These are phyloP conservation scores for Cinchona pubescens DNA, from an alignment of 257 asterid species.

Conservation along the genomic window DNA sequence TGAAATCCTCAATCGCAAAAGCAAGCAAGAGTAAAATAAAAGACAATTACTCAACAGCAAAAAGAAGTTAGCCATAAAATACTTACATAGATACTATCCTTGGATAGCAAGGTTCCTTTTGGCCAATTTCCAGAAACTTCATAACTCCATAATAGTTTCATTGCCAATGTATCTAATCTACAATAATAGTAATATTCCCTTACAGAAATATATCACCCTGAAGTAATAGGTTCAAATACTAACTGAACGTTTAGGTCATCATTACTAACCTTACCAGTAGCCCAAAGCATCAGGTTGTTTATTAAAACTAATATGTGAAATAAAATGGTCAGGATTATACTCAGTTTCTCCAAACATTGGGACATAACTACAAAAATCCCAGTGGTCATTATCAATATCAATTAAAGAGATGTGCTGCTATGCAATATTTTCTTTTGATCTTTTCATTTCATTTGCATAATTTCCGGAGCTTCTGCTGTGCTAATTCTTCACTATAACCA, in stretches of 20 bases:
- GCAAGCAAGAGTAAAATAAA: too few relatives aligned
- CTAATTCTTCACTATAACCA: too few relatives aligned
- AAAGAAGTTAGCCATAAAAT: slow-evolving; percentile 27
- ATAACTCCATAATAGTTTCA: slow-evolving; percentile 91
- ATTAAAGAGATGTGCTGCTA: not conserved
- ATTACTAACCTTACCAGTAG: slow-evolving; percentile 80
- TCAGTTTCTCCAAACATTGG: slow-evolving; percentile 95
- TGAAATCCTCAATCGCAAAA: too few relatives aligned
- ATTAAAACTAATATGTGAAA: slow-evolving; percentile 60
- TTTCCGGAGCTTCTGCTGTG: too few relatives aligned
- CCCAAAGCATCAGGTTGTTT: slow-evolving; percentile 74
- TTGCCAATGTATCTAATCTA: slow-evolving; percentile 92
- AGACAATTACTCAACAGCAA: slow-evolving; percentile 26
- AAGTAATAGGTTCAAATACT: not conserved
- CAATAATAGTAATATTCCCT: slow-evolving; percentile 13
- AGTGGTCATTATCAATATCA: not conserved
- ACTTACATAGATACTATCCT: slow-evolving; percentile 87
- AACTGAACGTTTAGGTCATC: slow-evolving; percentile 14
- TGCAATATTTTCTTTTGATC: too few relatives aligned
- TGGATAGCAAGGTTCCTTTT: slow-evolving; percentile 38
- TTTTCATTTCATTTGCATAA: too few relatives aligned
- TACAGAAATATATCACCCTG: slow-evolving; percentile 15
- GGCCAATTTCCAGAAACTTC: slow-evolving; percentile 71
- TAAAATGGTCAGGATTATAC: slow-evolving; percentile 49
- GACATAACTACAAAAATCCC: slow-evolving; percentile 38